Conservation (phyloP, 805 yeast species). For the Saccharomyces kudriavzevii region DNA sequence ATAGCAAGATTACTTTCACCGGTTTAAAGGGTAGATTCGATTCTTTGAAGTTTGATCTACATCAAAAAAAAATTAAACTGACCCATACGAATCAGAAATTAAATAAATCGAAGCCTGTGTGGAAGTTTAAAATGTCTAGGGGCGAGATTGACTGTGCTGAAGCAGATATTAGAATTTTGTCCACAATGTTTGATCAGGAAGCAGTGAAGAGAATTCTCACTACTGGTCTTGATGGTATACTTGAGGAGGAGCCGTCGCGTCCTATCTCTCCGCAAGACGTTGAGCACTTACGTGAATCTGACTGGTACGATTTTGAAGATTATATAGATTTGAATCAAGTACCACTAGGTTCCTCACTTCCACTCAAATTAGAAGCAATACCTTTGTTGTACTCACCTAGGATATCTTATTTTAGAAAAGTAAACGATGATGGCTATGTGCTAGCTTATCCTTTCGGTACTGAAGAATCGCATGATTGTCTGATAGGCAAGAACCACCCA, state of each 20-base stretch:
- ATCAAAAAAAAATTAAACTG: slow-evolving; percentile 42
- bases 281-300: slow-evolving; percentile 9
- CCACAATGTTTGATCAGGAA: slow-evolving; percentile 54
- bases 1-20: slow-evolving; percentile 36
- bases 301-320: slow-evolving; percentile 74
- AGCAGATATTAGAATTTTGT: slow-evolving; percentile 61
- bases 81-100: slow-evolving; percentile 38
- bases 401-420: slow-evolving; percentile 53
- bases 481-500: slow-evolving; percentile 45
- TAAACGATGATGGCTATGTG: slow-evolving; percentile 35
- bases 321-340: slow-evolving; percentile 58
- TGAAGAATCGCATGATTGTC: slow-evolving; percentile 46
- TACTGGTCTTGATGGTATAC: neutral
- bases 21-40: slow-evolving; percentile 59
- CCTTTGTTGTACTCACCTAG: slow-evolving; percentile 49
- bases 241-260: neutral
- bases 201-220: slow-evolving; percentile 37
- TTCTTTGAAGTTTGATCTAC: slow-evolving; percentile 50
- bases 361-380: slow-evolving; percentile 34
- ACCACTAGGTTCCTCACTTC: slow-evolving; percentile 34
- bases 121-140: slow-evolving; percentile 51
- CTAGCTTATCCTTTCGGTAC: slow-evolving; percentile 52
- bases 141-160: slow-evolving; percentile 64
- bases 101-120: slow-evolving; percentile 36
- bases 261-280: slow-evolving; percentile 1